phyloP scores from a whole-genome alignment of 2,329 filamentous ascomycete species.

The Magnaporthiopsis rhizophila region DNA sequence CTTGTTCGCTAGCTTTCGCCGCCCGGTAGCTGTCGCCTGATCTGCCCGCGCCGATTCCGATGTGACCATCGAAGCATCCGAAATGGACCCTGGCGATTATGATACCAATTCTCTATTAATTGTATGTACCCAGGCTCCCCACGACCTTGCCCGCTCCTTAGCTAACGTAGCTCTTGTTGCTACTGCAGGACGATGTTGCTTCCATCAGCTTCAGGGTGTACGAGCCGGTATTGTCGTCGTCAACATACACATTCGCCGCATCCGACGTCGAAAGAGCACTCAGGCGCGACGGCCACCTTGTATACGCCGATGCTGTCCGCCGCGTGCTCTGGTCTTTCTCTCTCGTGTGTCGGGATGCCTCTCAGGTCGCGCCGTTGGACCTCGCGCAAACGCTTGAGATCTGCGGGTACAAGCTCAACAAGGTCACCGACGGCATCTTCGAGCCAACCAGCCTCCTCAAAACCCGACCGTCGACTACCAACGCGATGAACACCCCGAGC shows the following conservation, averaged over 20 bases:
- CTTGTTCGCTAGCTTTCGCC: background rate
- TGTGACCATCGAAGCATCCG: conserved; percentile 21
- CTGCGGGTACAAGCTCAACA: conserved; percentile 33
- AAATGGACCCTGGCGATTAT: conserved; percentile 57
- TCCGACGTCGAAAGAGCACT: conserved; percentile 44
- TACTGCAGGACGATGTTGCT: conserved; percentile 45
- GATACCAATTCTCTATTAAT: conserved; percentile 54
- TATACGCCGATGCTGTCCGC: conserved; percentile 41
- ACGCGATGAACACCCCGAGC: conserved; percentile 35
- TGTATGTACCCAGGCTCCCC: conserved; percentile 29
- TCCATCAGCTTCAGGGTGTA: conserved; percentile 39
- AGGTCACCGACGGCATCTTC: conserved; percentile 41
- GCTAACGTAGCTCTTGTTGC: background rate
- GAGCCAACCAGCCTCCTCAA: conserved; percentile 42
- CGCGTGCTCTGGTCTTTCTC: conserved; percentile 49
- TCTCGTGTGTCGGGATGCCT: conserved; percentile 34
- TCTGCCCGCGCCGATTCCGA: conserved; percentile 5
- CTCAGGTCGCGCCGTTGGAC: conserved; percentile 15
- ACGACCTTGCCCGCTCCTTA: background rate
- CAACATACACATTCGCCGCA: conserved; percentile 33
- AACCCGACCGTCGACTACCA: conserved; percentile 30
- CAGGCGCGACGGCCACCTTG: conserved; percentile 44
- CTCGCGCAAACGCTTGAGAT: conserved; percentile 35
- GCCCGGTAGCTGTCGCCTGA: background rate
- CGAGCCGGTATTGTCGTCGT: conserved; percentile 21